Evolutionary conservation across 2,329 filamentous ascomycete genomes (phyloP).

Genomic region (Chrysoporthe austroafricana): DNA sequence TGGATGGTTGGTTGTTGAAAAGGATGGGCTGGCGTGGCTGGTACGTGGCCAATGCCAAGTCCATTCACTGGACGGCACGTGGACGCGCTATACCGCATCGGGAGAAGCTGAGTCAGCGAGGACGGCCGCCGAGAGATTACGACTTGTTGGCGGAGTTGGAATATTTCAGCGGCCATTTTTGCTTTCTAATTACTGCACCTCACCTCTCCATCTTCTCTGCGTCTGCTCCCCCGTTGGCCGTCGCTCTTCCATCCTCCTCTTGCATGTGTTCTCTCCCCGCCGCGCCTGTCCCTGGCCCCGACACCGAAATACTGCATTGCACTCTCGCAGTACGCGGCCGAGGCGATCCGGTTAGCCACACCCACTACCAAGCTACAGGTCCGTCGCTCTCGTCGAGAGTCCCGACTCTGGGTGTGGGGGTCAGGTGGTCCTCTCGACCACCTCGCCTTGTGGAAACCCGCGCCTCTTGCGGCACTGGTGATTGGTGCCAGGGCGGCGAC

Average conservation of each 20-base stretch:
- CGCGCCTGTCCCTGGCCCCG: too few relatives aligned
- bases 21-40: too few relatives aligned
- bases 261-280: neutral
- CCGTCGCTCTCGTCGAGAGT: neutral
- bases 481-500: neutral
- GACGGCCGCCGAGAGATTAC: too few relatives aligned
- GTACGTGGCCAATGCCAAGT: too few relatives aligned
- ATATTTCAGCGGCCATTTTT: too few relatives aligned
- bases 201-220: too few relatives aligned
- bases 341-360: slow-evolving; percentile 10
- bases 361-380: slow-evolving; percentile 22
- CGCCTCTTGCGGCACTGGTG: slow-evolving; percentile 5
- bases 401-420: slow-evolving; percentile 15
- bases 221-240: neutral
- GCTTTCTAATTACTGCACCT: too few relatives aligned
- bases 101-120: too few relatives aligned
- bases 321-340: slow-evolving; percentile 15
- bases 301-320: slow-evolving; percentile 15
- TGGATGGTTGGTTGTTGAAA: neutral
- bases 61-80: too few relatives aligned
- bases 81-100: too few relatives aligned
- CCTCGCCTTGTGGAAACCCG: slow-evolving; percentile 12
- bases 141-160: too few relatives aligned
- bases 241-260: neutral
- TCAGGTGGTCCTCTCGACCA: slow-evolving; percentile 1